Percentiles rank a stretch among this genome's conserved stretches.
Conservation (phyloP, 2,329 filamentous ascomycete species). For the Cercospora janseana region DNA sequence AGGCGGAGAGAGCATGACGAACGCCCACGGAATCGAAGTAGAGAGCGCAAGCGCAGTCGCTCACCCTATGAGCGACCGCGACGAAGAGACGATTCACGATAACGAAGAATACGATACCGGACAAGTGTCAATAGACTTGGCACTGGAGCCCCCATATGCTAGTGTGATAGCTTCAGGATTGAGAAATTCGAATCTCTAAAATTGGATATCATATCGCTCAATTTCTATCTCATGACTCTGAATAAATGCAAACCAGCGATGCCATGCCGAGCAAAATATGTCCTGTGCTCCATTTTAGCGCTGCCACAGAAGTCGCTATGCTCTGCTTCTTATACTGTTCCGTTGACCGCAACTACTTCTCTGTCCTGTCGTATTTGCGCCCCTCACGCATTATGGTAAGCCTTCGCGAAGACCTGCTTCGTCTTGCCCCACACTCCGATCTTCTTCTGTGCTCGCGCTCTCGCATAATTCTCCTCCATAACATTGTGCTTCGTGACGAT, state of each 20-base stretch:
- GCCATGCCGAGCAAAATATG: too few relatives aligned
- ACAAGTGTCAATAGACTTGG: too few relatives aligned
- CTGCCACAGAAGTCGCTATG: too few relatives aligned
- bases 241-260: too few relatives aligned
- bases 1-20: conserved; percentile 20
- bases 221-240: too few relatives aligned
- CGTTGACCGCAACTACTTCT: not conserved
- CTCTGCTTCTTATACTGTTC: not conserved
- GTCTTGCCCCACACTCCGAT: conserved; percentile 20
- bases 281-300: too few relatives aligned
- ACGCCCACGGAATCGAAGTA: conserved; percentile 16
- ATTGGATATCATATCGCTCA: too few relatives aligned
- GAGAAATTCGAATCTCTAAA: too few relatives aligned
- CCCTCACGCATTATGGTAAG: conserved; percentile 26
- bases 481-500: conserved; percentile 81
- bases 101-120: not conserved
- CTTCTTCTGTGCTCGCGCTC: conserved; percentile 22
- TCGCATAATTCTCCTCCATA: conserved; percentile 60
- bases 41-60: conserved; percentile 22
- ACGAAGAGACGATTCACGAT: conserved; percentile 21
- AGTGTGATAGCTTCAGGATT: too few relatives aligned
- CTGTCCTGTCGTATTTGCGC: not conserved
- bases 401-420: conserved; percentile 18
- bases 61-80: conserved; percentile 25
- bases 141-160: too few relatives aligned